Evolutionary conservation across 768 basidiomycete species (phyloP).

Genomic region (Tricholoma sp.): DNA sequence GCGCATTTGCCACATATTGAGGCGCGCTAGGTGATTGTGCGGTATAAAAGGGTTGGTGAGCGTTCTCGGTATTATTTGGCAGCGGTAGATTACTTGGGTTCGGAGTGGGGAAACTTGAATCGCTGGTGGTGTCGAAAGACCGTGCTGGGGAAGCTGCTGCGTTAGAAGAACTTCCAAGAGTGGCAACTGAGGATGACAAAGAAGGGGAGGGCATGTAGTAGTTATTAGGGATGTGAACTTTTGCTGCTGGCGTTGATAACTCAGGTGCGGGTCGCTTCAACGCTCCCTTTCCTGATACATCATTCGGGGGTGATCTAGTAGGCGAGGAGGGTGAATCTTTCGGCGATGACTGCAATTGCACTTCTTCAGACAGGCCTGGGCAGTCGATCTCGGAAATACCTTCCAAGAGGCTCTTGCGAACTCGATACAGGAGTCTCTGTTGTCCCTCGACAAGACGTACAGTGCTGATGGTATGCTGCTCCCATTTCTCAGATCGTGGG

Average conservation of each 20-base stretch:
- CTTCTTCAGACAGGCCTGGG: conserved; percentile 48
- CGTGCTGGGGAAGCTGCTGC: background rate
- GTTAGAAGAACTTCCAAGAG: background rate
- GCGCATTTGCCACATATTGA: conserved; percentile 13
- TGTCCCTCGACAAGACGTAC: conserved; percentile 56
- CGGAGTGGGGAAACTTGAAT: background rate
- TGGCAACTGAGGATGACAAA: background rate
- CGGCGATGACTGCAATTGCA: conserved; percentile 36
- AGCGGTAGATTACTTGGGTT: background rate
- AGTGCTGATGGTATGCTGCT: conserved; percentile 56
- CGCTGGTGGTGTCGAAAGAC: background rate
- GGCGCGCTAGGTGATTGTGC: conserved; percentile 5
- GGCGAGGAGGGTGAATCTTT: background rate
- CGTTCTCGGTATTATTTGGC: background rate
- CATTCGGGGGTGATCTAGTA: background rate
- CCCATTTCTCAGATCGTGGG: conserved; percentile 53
- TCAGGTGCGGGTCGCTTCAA: conserved; percentile 22
- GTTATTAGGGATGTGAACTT: conserved; percentile 25
- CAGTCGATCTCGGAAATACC: conserved; percentile 57
- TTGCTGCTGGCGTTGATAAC: conserved; percentile 10
- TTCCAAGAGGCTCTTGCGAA: conserved; percentile 53
- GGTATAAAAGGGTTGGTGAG: conserved; percentile 4
- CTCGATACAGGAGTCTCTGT: conserved; percentile 59
- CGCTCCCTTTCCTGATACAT: background rate
- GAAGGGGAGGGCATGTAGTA: conserved; percentile 25